phyloP scores from a whole-genome alignment of 2,329 filamentous ascomycete species.

The Penicillium sp. region DNA sequence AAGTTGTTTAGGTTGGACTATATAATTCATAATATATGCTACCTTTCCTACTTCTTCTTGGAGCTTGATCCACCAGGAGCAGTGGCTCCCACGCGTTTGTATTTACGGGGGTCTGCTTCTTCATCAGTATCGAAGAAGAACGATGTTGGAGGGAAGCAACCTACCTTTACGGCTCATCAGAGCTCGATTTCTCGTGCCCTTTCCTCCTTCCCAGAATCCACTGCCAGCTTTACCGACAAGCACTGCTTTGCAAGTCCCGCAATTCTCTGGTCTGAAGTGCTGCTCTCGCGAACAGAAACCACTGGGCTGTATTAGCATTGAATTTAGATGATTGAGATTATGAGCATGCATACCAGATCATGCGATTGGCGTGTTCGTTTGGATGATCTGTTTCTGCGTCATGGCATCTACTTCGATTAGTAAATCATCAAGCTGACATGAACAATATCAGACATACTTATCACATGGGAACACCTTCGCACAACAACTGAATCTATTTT shows the following conservation, averaged over 20 bases:
- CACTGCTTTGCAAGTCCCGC: conserved; percentile 69
- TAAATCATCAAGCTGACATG: background rate
- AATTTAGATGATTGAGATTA: background rate
- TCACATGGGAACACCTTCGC: conserved; percentile 60
- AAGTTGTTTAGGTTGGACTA: background rate
- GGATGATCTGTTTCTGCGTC: conserved; percentile 69
- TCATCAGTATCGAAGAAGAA: conserved; percentile 5
- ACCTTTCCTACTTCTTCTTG: conserved; percentile 29
- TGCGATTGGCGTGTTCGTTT: conserved; percentile 79
- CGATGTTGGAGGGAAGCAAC: background rate
- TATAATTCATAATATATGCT: background rate
- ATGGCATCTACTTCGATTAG: conserved; percentile 61
- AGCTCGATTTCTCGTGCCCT: conserved; percentile 70
- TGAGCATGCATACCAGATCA: conserved; percentile 63
- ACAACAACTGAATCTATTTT: conserved; percentile 56
- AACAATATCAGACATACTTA: conserved; percentile 40
- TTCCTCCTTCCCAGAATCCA: conserved; percentile 87
- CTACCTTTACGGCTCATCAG: conserved; percentile 70
- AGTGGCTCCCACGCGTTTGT: conserved; percentile 59
- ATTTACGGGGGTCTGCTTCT: conserved; percentile 66
- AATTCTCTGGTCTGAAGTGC: conserved; percentile 74
- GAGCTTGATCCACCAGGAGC: conserved; percentile 29
- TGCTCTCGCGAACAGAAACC: conserved; percentile 80
- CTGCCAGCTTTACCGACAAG: conserved; percentile 66
- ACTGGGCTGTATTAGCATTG: conserved; percentile 23